Evolutionary conservation across 257 asterid genomes (phyloP).

Genomic region (Gentiana dahurica): DNA sequence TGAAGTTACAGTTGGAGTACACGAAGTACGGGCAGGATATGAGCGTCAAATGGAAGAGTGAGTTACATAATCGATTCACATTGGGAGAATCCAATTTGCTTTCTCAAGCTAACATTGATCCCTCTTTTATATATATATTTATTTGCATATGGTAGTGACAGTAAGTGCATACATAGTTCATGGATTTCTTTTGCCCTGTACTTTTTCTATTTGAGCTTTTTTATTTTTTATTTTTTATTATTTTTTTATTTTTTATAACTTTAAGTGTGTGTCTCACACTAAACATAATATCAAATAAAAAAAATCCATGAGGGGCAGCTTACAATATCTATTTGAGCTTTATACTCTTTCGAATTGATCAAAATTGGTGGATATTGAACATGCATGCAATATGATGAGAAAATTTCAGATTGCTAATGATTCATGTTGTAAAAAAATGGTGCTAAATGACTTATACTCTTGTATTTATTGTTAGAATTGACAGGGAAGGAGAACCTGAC

Average conservation of each 20-base stretch:
- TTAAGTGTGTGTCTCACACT: too few species aligned
- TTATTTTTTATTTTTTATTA: too few species aligned
- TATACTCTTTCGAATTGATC: too few species aligned
- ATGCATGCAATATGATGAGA: background rate
- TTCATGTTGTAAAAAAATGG: background rate
- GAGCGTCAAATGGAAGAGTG: conserved; percentile 94
- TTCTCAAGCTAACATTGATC: background rate
- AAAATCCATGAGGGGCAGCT: too few species aligned
- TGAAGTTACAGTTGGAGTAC: conserved; percentile 87
- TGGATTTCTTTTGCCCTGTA: too few species aligned
- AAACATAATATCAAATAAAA: too few species aligned
- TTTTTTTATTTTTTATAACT: too few species aligned
- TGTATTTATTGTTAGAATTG: background rate
- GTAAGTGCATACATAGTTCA: too few species aligned
- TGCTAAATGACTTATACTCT: background rate
- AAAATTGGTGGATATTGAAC: background rate
- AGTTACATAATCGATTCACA: conserved; percentile 16
- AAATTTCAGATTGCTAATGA: background rate
- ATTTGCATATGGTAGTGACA: too few species aligned
- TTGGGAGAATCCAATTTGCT: background rate
- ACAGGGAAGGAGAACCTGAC: background rate
- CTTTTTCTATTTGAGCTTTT: too few species aligned
- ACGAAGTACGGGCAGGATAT: conserved; percentile 87
- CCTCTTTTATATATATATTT: background rate
- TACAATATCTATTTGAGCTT: too few species aligned